These are phyloP conservation scores for Gracilaria gracilis DNA, from an alignment of 23 red algal species.

Conservation along the genomic window DNA sequence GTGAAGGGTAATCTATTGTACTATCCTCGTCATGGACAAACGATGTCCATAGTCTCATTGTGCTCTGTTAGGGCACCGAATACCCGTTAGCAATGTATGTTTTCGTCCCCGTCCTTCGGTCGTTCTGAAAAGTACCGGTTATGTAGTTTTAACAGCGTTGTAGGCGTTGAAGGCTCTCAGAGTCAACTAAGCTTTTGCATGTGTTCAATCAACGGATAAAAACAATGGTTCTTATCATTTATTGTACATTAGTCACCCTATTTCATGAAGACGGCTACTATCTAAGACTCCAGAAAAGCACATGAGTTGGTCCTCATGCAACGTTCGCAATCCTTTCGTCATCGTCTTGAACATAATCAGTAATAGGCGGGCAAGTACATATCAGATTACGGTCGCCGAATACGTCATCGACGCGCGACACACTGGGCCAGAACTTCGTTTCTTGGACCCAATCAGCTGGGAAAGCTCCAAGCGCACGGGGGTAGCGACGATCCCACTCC, in stretches of 20 bases:
- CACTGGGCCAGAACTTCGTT: conserved; percentile 96
- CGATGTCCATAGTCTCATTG: background rate
- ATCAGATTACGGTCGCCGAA: conserved; percentile 95
- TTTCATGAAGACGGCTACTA: background rate
- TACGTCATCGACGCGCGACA: conserved; percentile 93
- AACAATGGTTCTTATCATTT: background rate
- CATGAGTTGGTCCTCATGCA: conserved; percentile 45
- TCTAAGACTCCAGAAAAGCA: conserved; percentile 1
- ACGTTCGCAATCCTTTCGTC: conserved; percentile 72
- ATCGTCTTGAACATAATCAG: conserved; percentile 72
- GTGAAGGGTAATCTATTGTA: background rate
- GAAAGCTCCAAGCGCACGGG: conserved; percentile 90
- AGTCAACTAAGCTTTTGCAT: too few species aligned
- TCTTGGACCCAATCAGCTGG: conserved; percentile 87
- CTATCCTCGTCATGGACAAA: background rate
- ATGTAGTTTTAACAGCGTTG: too few species aligned
- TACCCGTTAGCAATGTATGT: too few species aligned
- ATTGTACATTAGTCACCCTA: background rate
- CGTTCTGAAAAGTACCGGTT: too few species aligned
- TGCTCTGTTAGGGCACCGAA: background rate
- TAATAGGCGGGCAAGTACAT: conserved; percentile 91
- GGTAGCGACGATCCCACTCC: conserved; percentile 92
- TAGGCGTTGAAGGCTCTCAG: too few species aligned
- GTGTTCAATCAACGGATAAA: too few species aligned
- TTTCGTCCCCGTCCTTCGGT: too few species aligned